Percentiles rank a stretch among this genome's conserved stretches.
Conservation (phyloP, 2,329 filamentous ascomycete species). For the Septoria petroselini region DNA sequence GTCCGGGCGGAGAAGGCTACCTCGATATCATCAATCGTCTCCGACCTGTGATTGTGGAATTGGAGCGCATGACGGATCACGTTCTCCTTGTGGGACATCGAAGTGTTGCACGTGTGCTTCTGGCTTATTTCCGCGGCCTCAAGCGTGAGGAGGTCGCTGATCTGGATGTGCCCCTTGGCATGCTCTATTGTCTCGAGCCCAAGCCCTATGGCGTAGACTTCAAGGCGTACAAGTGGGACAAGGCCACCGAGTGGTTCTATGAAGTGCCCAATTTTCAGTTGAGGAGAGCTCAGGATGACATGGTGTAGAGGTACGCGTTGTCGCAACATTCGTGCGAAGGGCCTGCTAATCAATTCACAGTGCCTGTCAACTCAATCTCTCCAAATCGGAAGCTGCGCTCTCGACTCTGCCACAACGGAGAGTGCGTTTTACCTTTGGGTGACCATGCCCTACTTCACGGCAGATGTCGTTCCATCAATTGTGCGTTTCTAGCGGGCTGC, state of each 20-base stretch:
- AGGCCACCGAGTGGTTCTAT: slow-evolving; percentile 73
- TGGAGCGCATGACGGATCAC: slow-evolving; percentile 96
- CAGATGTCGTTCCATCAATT: slow-evolving; percentile 1
- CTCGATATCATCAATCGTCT: slow-evolving; percentile 95
- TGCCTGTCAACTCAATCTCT: slow-evolving; percentile 18
- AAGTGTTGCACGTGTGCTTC: slow-evolving; percentile 83
- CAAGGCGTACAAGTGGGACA: slow-evolving; percentile 89
- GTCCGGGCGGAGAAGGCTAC: slow-evolving; percentile 92
- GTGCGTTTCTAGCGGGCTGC: slow-evolving; percentile 7
- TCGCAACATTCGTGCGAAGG: not conserved
- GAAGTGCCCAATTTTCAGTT: slow-evolving; percentile 81
- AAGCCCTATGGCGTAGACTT: slow-evolving; percentile 98
- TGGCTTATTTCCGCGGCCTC: slow-evolving; percentile 95
- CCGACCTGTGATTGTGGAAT: slow-evolving; percentile 91
- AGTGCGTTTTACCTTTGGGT: slow-evolving; percentile 9
- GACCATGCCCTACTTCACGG: not conserved
- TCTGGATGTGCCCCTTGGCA: slow-evolving; percentile 87
- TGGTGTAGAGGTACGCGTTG: slow-evolving; percentile 25
- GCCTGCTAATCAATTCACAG: slow-evolving; percentile 3
- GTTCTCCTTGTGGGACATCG: slow-evolving; percentile 89
- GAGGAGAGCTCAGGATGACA: slow-evolving; percentile 51
- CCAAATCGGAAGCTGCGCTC: slow-evolving; percentile 14
- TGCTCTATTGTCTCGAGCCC: slow-evolving; percentile 91
- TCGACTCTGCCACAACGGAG: slow-evolving; percentile 10
- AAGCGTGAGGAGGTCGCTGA: slow-evolving; percentile 89